phyloP scores from a whole-genome alignment of 306 rosid species.

The Citrullus mucosospermus region DNA sequence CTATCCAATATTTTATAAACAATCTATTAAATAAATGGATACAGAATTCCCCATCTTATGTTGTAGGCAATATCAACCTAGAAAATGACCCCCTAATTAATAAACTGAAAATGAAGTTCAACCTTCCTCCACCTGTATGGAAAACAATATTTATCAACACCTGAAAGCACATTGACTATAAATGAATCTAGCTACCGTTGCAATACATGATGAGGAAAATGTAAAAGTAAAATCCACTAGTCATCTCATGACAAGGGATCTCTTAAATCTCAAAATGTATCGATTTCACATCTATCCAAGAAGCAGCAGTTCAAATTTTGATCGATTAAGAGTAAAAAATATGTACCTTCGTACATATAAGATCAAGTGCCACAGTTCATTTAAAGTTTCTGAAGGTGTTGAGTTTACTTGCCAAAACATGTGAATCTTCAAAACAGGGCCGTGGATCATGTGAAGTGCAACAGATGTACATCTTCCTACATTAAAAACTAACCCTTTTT shows the following conservation, averaged over 20 bases:
- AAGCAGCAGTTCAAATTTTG: not conserved
- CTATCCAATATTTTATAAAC: not conserved
- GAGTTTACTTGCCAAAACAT: slow-evolving; percentile 36
- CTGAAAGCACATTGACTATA: not conserved
- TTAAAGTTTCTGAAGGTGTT: slow-evolving; percentile 8
- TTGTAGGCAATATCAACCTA: not conserved
- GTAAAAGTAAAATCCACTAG: not conserved
- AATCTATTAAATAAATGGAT: not conserved
- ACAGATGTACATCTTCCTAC: slow-evolving; percentile 34
- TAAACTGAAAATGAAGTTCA: not conserved
- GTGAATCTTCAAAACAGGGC: slow-evolving; percentile 40
- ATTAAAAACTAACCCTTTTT: slow-evolving; percentile 29
- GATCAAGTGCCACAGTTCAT: slow-evolving; percentile 3
- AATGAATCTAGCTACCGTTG: not conserved
- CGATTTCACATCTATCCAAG: not conserved
- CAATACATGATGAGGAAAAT: not conserved
- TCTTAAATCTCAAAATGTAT: not conserved
- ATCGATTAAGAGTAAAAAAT: not conserved
- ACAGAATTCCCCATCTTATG: not conserved
- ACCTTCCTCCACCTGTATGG: not conserved
- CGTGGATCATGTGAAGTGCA: slow-evolving; percentile 83
- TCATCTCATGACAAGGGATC: not conserved
- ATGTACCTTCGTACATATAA: not conserved
- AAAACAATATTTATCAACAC: not conserved
- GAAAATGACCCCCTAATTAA: not conserved